phyloP scores from a whole-genome alignment of 495 filamentous ascomycete genomes.

The Tuber borchii region DNA sequence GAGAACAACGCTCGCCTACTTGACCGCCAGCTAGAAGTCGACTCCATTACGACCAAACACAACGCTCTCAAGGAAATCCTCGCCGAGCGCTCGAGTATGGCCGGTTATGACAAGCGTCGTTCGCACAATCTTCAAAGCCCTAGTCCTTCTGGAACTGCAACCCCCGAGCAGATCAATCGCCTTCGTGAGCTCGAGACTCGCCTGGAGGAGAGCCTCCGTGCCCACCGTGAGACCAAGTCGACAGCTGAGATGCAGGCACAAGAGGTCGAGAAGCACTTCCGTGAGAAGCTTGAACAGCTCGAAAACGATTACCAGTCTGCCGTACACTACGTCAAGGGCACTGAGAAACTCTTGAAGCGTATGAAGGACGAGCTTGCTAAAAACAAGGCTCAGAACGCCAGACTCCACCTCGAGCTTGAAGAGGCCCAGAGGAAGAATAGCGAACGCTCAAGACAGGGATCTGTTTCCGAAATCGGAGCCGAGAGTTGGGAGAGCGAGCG shows the following conservation, averaged over 20 bases:
- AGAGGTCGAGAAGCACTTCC: conserved; percentile 75
- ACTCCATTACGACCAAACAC: conserved; percentile 83
- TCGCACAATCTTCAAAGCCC: conserved; percentile 45
- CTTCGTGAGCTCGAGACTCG: conserved; percentile 85
- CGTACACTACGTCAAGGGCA: conserved; percentile 98
- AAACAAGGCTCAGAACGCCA: conserved; percentile 78
- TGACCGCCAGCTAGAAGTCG: conserved; percentile 77
- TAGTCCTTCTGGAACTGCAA: conserved; percentile 63
- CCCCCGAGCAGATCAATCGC: conserved; percentile 67
- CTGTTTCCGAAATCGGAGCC: conserved; percentile 44
- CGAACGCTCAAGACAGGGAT: conserved; percentile 38
- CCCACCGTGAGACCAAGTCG: conserved; percentile 75
- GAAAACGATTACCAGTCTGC: conserved; percentile 98
- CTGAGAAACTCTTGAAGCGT: conserved; percentile 96
- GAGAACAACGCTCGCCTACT: conserved; percentile 73
- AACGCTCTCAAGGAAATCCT: conserved; percentile 87
- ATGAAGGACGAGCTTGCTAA: conserved; percentile 94
- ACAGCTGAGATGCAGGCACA: conserved; percentile 69
- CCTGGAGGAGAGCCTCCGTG: conserved; percentile 65
- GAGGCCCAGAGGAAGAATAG: conserved; percentile 50
- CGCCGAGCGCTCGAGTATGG: conserved; percentile 65
- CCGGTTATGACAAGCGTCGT: conserved; percentile 44
- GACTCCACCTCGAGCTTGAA: conserved; percentile 71
- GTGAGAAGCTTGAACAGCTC: conserved; percentile 84
- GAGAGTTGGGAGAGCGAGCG: conserved; percentile 76